phyloP scores from a whole-genome alignment of 495 filamentous ascomycete genomes.

The Bryoglossum gracile region DNA sequence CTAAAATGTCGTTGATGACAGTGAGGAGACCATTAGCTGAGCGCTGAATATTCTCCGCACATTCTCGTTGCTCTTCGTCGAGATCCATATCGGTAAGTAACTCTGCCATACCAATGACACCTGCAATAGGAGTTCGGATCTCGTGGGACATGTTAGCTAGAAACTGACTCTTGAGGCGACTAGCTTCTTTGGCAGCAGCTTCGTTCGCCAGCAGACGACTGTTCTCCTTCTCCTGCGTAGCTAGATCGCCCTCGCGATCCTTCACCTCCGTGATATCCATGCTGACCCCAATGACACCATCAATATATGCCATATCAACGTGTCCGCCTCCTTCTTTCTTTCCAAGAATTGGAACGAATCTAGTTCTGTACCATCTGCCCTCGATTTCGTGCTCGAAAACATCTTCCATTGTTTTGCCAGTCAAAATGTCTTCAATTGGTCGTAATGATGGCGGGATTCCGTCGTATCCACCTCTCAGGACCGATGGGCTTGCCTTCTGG shows the following conservation, averaged over 20 bases:
- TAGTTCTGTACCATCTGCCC: constrained; percentile 55
- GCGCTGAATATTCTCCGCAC: constrained; percentile 68
- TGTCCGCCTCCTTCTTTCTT: constrained; percentile 39
- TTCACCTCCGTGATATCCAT: constrained; percentile 64
- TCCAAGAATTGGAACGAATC: constrained; percentile 52
- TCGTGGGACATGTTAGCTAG: constrained; percentile 84
- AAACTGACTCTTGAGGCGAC: constrained; percentile 60
- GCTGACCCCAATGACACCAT: constrained; percentile 60
- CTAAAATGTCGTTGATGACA: constrained; percentile 85
- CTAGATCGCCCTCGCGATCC: constrained; percentile 47
- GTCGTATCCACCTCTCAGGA: no score
- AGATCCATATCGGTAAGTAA: constrained; percentile 62
- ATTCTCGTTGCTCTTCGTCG: constrained; percentile 62
- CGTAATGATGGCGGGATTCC: constrained; percentile 39
- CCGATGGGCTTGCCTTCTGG: no score
- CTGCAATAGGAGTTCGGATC: constrained; percentile 63
- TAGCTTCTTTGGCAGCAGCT: constrained; percentile 61
- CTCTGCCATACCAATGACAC: constrained; percentile 69
- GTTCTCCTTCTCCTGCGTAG: constrained; percentile 54
- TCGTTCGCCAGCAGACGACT: constrained; percentile 55
- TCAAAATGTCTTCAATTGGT: constrained; percentile 51
- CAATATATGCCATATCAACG: constrained; percentile 40
- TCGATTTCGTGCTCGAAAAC: constrained; percentile 37
- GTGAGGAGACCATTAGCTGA: constrained; percentile 77
- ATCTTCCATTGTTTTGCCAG: constrained; percentile 42